Conservation (phyloP, 805 yeast species). For the Ogataea minuta region DNA sequence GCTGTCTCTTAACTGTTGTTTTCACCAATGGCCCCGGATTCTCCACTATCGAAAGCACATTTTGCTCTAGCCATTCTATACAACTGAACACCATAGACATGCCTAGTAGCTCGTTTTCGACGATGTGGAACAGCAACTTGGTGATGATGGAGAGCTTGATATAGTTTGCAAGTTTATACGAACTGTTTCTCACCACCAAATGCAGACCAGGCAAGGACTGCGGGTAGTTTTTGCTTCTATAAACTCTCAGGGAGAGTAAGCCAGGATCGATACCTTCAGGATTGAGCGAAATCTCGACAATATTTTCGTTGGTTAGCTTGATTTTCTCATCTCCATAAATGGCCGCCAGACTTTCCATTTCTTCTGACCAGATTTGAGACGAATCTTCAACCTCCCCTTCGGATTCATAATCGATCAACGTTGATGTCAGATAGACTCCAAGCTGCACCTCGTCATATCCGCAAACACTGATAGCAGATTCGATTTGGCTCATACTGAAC, state of each 20-base stretch:
- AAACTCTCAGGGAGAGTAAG: conserved; percentile 38
- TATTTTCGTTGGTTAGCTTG: conserved; percentile 27
- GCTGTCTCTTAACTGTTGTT: conserved; percentile 1
- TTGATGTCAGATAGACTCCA: conserved; percentile 47
- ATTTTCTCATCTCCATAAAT: conserved; percentile 52
- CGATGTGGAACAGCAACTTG: conserved; percentile 44
- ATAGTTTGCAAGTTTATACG: conserved; percentile 63
- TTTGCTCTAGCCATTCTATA: conserved; percentile 76
- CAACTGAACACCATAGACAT: conserved; percentile 65
- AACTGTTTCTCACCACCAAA: conserved; percentile 39
- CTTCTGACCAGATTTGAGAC: conserved; percentile 66
- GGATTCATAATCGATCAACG: conserved; percentile 27
- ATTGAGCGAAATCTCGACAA: conserved; percentile 36
- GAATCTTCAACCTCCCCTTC: conserved; percentile 16
- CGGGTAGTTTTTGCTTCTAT: conserved; percentile 59
- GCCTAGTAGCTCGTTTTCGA: conserved; percentile 52
- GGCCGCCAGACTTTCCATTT: conserved; percentile 61
- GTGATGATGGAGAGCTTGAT: conserved; percentile 58
- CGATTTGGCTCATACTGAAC: conserved; percentile 61
- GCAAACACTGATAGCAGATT: conserved; percentile 43
- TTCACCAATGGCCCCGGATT: conserved; percentile 66
- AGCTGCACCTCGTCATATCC: conserved; percentile 49
- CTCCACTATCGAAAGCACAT: conserved; percentile 54
- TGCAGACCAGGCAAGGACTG: conserved; percentile 67
- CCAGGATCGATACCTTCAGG: conserved; percentile 32